Base-by-base conservation (phyloP, 768 basidiomycete genomes). In the Suillus decipiens region DNA sequence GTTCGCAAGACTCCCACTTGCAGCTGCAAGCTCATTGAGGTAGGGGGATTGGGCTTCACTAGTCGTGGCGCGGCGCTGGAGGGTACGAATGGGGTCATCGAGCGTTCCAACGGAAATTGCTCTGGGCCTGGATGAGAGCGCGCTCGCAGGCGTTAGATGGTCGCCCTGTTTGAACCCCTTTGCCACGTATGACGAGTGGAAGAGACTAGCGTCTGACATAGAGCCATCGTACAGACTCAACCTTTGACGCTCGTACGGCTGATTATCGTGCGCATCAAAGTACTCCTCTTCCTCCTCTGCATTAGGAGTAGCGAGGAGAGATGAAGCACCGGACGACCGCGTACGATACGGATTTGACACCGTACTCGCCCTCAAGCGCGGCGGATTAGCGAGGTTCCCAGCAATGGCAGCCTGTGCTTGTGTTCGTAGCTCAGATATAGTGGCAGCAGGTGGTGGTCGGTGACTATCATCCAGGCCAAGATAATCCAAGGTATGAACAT, bases 401-500 rank as follows among this genome's bases (percentile, higher is more conserved):
- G 92, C 89, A 72, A 96, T 93, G 42, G 92, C 95, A 51, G 91
- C 90, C 75, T 95, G 94, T 43, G 92, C 91, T 72, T 95, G 95
- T 67, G 85, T 92, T 69, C 93, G 89, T 64, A 96, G 79, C 76
- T 96, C 95, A 22, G 92, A 86, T 64, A 96, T 88, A 43, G 93
- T 95, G 12, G 93, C 94, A 6, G 93, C 92, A 2, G 89, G 89
- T n/a, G 90, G 86, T 58, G 85, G 86, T 59, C 89, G 84, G 67
- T 84, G 81, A 61, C 81, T 78, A 66, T 94, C 96, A 69, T 95
- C 96, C 69, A 99, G 82, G 50, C 96, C 96, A 57, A 99, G 90
- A 76, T 98, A 98, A 76, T 97, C 96, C 64, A 99, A 85, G 33
- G 96, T 98, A 72, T 95, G 93, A 51, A 95, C 92, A 69, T 95